Percentiles rank a stretch among this genome's conserved stretches.
Conservation (phyloP, 2,329 filamentous ascomycete species). For the Parafenestella ontariensis region DNA sequence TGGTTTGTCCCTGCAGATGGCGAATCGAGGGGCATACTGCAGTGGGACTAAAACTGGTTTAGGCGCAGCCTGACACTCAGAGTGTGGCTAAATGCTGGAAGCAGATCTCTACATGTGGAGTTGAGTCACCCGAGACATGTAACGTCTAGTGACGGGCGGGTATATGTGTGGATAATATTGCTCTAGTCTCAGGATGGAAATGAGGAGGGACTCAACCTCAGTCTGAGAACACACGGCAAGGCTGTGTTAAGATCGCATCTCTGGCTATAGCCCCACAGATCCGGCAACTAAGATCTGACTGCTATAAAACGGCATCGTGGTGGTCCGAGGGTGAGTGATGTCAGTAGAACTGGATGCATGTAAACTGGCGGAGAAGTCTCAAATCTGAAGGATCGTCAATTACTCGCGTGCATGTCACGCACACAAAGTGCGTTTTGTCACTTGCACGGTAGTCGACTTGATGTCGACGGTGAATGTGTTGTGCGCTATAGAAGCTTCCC, state of each 20-base stretch:
- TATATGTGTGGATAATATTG: conserved; percentile 25
- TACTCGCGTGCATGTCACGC: not conserved
- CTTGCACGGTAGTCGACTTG: too few relatives aligned
- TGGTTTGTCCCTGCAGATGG: conserved; percentile 17
- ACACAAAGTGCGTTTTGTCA: not conserved
- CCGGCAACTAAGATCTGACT: not conserved
- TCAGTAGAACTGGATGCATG: not conserved
- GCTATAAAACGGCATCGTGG: not conserved
- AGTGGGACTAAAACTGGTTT: conserved; percentile 14
- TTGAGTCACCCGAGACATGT: conserved; percentile 28
- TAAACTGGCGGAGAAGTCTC: not conserved
- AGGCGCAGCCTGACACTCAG: conserved; percentile 21
- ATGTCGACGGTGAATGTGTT: too few relatives aligned
- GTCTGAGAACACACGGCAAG: not conserved
- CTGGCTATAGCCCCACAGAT: not conserved
- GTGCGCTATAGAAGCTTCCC: not conserved
- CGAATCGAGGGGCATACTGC: conserved; percentile 22
- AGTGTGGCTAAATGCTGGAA: conserved; percentile 31
- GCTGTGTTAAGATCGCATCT: not conserved
- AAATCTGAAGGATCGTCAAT: not conserved
- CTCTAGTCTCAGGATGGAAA: conserved; percentile 10
- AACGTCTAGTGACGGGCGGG: conserved; percentile 28
- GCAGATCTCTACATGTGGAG: conserved; percentile 11
- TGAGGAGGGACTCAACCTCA: not conserved
- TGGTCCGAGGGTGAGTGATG: not conserved